Evolutionary conservation across 2,329 filamentous ascomycete genomes (phyloP), one percentile per base, ranked within the genome.

Genomic region (Scedosporium aurantiacum): DNA sequence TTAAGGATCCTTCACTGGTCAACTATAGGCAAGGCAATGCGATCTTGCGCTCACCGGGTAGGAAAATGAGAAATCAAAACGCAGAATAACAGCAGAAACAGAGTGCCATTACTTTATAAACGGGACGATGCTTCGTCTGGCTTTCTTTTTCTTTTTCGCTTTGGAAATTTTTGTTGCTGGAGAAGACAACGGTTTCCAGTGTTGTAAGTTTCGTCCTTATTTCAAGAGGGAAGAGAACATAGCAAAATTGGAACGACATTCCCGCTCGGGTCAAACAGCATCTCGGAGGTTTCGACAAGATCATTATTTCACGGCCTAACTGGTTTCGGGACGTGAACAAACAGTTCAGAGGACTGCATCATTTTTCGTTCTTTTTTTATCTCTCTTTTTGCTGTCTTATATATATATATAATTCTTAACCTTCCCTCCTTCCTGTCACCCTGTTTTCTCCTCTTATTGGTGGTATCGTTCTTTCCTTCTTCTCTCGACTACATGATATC

Each of bases 11-110:
- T 23, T 25, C 50, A 23, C 50, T 54, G 50, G 50, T 54, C 50
- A 54, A 23, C 50, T 27, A 54, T 54, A 54, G 50, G 50, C 50
- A 54, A 47, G 50, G 50, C 50, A 54, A 54, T 54, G 50, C 50
- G 50, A 18, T 23, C 50, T 54, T 54, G 50, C 50, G 50, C 50
- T 54, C 23, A 54, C 50, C 50, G 50, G 21, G 50, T 54, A 23
- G 50, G 50, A 47, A 18, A 18, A 21, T 23, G 43, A n/a, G 43
- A 23, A 23, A 43, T 16, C 14, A 7, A 43, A 18, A 47, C 16
- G 18, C 43, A 21, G 18, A 23, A 54, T n/a, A 23, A 54, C 10
- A 27, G 16, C 23, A 21, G 50, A 27, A 23, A 54, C 18, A 6
- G 12, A 47, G 10, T 41, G 6, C 43, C 18, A 18, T 47, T 37